A percentile compares a stretch with the other conserved stretches of the same genome.
phyloP scores from a whole-genome alignment of 495 filamentous ascomycete genomes.

The Talaromyces proteolyticus region DNA sequence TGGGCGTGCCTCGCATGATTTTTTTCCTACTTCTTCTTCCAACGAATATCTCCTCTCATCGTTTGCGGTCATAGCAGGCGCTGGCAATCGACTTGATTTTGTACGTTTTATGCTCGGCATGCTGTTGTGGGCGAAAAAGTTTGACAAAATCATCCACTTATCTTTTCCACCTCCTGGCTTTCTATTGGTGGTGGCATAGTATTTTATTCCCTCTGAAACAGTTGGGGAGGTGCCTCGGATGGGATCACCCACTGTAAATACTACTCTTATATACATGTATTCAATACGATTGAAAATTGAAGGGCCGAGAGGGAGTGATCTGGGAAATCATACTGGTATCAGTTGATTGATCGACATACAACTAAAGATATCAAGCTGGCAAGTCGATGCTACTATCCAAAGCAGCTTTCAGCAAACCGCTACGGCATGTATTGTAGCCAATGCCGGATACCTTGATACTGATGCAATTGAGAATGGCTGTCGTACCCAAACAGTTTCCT shows the following conservation, averaged over 20 bases:
- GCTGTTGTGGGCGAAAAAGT: not conserved
- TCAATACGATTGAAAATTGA: not conserved
- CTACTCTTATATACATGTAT: not conserved
- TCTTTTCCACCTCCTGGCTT: not conserved
- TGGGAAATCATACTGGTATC: not conserved
- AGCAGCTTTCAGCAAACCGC: not conserved
- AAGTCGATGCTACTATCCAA: too few species aligned
- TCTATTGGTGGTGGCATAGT: not conserved
- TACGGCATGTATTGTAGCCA: too few species aligned
- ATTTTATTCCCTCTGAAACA: too few species aligned
- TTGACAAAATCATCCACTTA: not conserved
- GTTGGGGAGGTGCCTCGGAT: too few species aligned
- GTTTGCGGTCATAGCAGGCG: constrained; percentile 3
- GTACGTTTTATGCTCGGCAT: not conserved
- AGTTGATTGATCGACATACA: not conserved
- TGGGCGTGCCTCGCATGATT: not conserved
- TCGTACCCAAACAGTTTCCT: too few species aligned
- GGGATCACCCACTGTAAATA: not conserved
- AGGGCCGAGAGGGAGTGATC: not conserved
- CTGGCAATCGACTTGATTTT: not conserved
- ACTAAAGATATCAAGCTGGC: too few species aligned
- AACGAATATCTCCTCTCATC: constrained; percentile 5
- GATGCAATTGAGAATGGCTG: too few species aligned
- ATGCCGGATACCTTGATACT: too few species aligned
- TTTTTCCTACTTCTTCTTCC: constrained; percentile 2